Percentiles rank a stretch among this genome's conserved stretches.
Conservation (phyloP, 495 filamentous ascomycete genomes). For the Apiosordaria backusii region DNA sequence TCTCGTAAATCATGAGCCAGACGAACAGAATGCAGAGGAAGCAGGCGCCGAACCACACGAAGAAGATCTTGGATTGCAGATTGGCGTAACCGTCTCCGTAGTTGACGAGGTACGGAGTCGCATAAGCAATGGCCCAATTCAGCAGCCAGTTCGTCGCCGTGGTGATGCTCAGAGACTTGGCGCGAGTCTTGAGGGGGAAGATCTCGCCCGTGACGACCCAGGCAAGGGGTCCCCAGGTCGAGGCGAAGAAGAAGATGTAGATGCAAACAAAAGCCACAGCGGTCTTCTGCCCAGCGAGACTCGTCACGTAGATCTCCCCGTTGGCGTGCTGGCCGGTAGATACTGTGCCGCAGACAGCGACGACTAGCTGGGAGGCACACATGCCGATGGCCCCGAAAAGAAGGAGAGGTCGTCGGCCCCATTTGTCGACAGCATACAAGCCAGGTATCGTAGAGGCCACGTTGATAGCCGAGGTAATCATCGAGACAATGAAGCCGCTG, state of each 20-base stretch:
- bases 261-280: conserved; percentile 70
- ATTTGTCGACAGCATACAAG: conserved; percentile 67
- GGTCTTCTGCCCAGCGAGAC: conserved; percentile 56
- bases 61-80: conserved; percentile 71
- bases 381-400: conserved; percentile 69
- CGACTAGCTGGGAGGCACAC: conserved; percentile 61
- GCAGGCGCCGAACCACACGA: conserved; percentile 74
- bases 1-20: too few relatives aligned
- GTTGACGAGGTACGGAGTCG: too few relatives aligned
- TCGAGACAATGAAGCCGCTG: conserved; percentile 60
- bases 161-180: conserved; percentile 68
- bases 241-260: too few relatives aligned
- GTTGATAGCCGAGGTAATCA: conserved; percentile 70
- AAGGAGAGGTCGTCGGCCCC: conserved; percentile 65
- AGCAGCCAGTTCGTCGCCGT: conserved; percentile 69
- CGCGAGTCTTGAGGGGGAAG: conserved; percentile 68
- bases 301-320: conserved; percentile 39
- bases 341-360: conserved; percentile 61
- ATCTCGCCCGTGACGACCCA: too few relatives aligned
- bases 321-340: conserved; percentile 43
- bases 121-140: too few relatives aligned
- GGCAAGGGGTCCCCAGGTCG: conserved; percentile 69
- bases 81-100: conserved; percentile 63
- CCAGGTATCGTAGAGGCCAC: conserved; percentile 64
- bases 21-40: conserved; percentile 68